Base-by-base conservation (phyloP, 116 monocot genomes). In the Iris pallida region DNA sequence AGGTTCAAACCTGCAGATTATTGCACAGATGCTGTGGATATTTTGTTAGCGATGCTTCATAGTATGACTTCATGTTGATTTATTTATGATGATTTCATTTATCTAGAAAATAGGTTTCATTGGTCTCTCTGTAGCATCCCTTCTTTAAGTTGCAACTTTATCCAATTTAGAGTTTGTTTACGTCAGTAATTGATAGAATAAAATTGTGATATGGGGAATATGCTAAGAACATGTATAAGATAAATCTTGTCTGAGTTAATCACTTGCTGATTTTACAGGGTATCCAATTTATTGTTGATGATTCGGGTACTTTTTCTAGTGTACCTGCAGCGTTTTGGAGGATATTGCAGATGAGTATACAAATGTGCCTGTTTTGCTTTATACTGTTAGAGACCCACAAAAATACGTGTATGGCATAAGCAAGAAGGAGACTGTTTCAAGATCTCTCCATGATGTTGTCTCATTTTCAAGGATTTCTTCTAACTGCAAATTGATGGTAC, bases 241-340 rank as follows among this genome's bases (percentile, higher is more conserved):
- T 42, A 41, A 71, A 14, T 48, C 9, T 61, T 53, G 13, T 77
- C 57, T 47, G 48, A 20, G n/a, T 68, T 63, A 14, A 59, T 19
- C 57, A 47, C 10, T 8, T 47, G n/a, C 53, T 59, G 44, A 43
- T 66, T 68, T 42, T 79, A 43, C 83, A 97, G 97, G 97, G 97
- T n/a, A 81, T 97, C 67, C 92, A 97, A 80, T 92, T 75, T 45
- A 55, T 92, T 65, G 87, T 90, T 48, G 97, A 97, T 76, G 97
- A 97, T 61, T 85, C 89, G 0, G 97, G 97, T 61, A 83, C 89
- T 19, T 89, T 92, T 83, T 87, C 92, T 19, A 68, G 81, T 63
- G 76, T 97, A 57, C 89, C 97, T 84, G 82, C 81, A 68, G 83
- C 79, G 62, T 75, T 80, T 64, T 92, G 70, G 87, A 87, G 74